Evolutionary conservation across 2,329 filamentous ascomycete species (phyloP).

Genomic region (Aspergillus sp.): DNA sequence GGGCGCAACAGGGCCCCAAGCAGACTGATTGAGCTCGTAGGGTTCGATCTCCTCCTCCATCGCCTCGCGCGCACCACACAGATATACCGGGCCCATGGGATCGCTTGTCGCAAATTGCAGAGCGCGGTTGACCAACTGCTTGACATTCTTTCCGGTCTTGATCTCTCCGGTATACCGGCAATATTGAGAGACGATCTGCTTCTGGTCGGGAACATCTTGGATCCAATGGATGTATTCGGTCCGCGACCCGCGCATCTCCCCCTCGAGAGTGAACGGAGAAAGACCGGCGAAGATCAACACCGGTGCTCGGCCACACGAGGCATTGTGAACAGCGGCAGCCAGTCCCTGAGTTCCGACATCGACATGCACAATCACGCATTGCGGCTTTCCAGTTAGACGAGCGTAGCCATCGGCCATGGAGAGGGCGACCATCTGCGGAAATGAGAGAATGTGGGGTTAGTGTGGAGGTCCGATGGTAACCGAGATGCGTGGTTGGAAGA

Average conservation of each 20-base stretch:
- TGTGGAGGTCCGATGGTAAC: background rate
- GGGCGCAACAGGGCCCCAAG: constrained; percentile 64
- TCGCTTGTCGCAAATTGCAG: constrained; percentile 71
- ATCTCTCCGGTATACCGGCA: constrained; percentile 77
- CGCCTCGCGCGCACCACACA: constrained; percentile 68
- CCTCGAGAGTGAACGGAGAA: constrained; percentile 67
- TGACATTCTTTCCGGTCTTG: constrained; percentile 75
- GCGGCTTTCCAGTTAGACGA: constrained; percentile 60
- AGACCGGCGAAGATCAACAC: constrained; percentile 72
- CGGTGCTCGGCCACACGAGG: constrained; percentile 63
- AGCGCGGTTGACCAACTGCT: constrained; percentile 81
- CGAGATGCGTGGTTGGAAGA: too few species aligned
- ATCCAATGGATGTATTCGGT: constrained; percentile 86
- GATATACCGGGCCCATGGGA: constrained; percentile 71
- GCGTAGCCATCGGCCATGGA: constrained; percentile 80
- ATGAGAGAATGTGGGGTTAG: constrained; percentile 10
- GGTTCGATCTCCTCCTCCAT: constrained; percentile 78
- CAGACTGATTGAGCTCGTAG: constrained; percentile 58
- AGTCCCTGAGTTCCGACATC: constrained; percentile 75
- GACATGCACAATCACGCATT: constrained; percentile 71
- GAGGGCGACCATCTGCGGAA: constrained; percentile 65
- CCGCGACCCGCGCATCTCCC: constrained; percentile 66
- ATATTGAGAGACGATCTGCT: constrained; percentile 72
- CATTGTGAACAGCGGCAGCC: constrained; percentile 70
- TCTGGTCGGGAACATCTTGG: constrained; percentile 75